Evolutionary conservation across 257 asterid species (phyloP), one percentile per base, ranked within the genome.

Genomic region (Lycium barbarum): DNA sequence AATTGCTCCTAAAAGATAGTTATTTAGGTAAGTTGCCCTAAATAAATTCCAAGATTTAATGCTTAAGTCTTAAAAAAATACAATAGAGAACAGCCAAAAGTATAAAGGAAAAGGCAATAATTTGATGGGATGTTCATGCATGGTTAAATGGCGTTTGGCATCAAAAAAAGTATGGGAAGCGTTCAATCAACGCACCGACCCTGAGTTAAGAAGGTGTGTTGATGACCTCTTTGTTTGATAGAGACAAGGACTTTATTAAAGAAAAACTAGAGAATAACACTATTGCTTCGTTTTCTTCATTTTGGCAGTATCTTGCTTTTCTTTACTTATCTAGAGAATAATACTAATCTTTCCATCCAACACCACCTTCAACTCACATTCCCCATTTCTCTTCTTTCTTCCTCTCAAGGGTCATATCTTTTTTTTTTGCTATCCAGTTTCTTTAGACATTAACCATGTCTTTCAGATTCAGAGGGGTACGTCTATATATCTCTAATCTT

Each of bases 401-500:
- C 57, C 74, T 83, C 58, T 68, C 5, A 38, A 47, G 18, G 12
- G 14, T 61, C 49, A 1, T 6, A 3, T 22, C 18, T 13, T 79
- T 5, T 72, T 62, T 47, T 72, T 72, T 26, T 26, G 33, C 33
- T 26, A 26, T 79, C 80, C 57, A 17, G 17, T n/a, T 51, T 57
- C 17, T 36, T 12, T 40, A 35, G 53, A 53, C 53, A 43, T 70
- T 82, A 82, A 78, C 80, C 80, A 88, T 88, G 91, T 84, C 88
- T 38, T 88, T 88, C 91, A 88, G 86, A 86, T 79, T 86, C 79
- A 84, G 89, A 86, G 91, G 91, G 80, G 91, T 88, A 88, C 7
- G 85, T 84, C 18, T 79, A 26, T 79, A 26, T 55, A 59, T 62
- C 62, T 70, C 40, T 79, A 13, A 35, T 26, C 20, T 6, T 14